These are phyloP conservation scores for Panicum virgatum DNA, from an alignment of 202 grass and related monocot species.

Conservation along the genomic window DNA sequence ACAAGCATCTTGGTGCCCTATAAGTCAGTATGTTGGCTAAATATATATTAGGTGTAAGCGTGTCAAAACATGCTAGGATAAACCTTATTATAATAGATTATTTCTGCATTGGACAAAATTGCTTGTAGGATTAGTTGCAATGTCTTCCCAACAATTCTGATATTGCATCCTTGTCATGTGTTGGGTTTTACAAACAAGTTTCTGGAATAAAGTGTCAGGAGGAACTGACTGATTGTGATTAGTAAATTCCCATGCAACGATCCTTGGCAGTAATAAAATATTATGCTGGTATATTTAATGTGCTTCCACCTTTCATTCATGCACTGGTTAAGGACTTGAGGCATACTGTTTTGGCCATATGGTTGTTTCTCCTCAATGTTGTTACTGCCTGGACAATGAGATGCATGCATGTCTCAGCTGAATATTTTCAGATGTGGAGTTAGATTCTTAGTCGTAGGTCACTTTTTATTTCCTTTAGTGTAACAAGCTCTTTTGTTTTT, in stretches of 20 bases:
- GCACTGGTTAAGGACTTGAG: neutral
- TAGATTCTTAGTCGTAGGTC: too few relatives aligned
- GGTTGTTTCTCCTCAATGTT: too few relatives aligned
- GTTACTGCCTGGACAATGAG: too few relatives aligned
- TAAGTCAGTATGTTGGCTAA: slow-evolving; percentile 1
- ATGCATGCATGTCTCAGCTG: too few relatives aligned
- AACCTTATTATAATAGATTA: slow-evolving; percentile 14
- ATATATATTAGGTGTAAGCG: too few relatives aligned
- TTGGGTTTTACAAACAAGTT: slow-evolving; percentile 8
- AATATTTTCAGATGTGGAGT: too few relatives aligned
- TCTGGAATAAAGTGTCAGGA: neutral
- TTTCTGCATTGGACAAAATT: neutral
- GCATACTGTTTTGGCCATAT: too few relatives aligned
- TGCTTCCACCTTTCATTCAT: slow-evolving; percentile 1
- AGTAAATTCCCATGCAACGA: neutral
- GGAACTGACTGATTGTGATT: slow-evolving; percentile 17
- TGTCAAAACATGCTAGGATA: slow-evolving; percentile 3
- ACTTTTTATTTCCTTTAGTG: too few relatives aligned
- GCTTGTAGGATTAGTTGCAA: neutral
- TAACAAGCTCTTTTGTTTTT: too few relatives aligned
- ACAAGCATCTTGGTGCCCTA: neutral
- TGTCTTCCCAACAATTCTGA: neutral
- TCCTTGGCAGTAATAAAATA: slow-evolving; percentile 10
- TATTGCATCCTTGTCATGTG: neutral
- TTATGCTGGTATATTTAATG: neutral